Evolutionary conservation across 441 rosid genomes (phyloP), one percentile per base, ranked within the genome.

Genomic region (Erysimum pusillum): DNA sequence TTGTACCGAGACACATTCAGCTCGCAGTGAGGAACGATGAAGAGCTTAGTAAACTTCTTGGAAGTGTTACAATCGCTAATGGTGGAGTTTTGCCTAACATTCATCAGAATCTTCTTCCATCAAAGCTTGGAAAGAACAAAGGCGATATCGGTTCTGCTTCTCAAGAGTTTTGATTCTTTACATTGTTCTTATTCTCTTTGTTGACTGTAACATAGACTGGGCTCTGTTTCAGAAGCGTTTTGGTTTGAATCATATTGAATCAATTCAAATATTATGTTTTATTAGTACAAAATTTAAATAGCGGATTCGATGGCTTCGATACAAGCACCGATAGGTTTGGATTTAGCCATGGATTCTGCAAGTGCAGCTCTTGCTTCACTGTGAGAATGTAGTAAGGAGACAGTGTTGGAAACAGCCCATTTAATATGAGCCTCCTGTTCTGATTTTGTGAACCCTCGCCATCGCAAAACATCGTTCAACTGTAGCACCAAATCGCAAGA

Each of bases 21-120:
- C 76, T 88, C 12, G 92, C 90, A 0, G 90, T 86, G 28, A 81
- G 86, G 46, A 88, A 86, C 10, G 88, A 88, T n/a, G 87, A 88
- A 64, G 89, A 88, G 18, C 74, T 88, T 5, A 84, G 89, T 75
- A 89, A 85, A 51, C 80, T 88, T 46, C 65, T 88, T 48, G 92
- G 93, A 5, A 17, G 68, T 34, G 91, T 85, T 12, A 89, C 91
- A 0, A 85, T 89, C 22, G 89, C 93, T 2, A 87, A 80, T 49
- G 93, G 88, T 7, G 91, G 90, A 10, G 89, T 88, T 13, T 69
- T 88, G 67, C 90, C 89, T 0, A 87, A 85, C 52, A 87, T 85
- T 72, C 83, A 89, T 38, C 86, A 79, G 68, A 79, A 48, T 14
- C 83, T 89, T 69, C 54, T 89, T 44, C 89, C 87, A 4, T 80